Conservation (phyloP, 2,329 filamentous ascomycete genomes). For the Botrytis medusae region DNA sequence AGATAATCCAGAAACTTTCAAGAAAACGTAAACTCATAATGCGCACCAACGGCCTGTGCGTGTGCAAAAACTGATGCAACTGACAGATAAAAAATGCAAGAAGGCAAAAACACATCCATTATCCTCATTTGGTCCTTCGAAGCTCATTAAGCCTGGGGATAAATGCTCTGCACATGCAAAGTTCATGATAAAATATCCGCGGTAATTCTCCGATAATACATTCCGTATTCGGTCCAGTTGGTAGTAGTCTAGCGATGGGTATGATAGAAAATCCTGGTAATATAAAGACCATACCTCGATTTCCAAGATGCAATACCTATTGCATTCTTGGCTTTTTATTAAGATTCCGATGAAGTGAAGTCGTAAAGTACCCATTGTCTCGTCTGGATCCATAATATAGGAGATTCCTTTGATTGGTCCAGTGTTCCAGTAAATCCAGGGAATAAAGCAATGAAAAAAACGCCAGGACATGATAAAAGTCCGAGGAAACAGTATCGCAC, state of each 20-base stretch:
- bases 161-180: conserved; percentile 30
- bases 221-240: conserved; percentile 28
- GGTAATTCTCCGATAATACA: conserved; percentile 24
- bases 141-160: conserved; percentile 35
- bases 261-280: conserved; percentile 27
- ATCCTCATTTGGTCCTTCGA: conserved; percentile 29
- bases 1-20: conserved; percentile 27
- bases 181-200: conserved; percentile 30
- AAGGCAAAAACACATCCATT: conserved; percentile 28
- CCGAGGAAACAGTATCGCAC: conserved; percentile 24
- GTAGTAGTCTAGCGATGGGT: conserved; percentile 26
- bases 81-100: conserved; percentile 32
- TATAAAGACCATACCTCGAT: conserved; percentile 27
- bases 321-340: conserved; percentile 29
- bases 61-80: conserved; percentile 40
- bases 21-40: conserved; percentile 29
- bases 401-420: conserved; percentile 27
- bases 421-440: conserved; percentile 30
- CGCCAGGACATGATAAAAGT: conserved; percentile 35
- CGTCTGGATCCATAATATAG: conserved; percentile 32
- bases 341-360: conserved; percentile 29
- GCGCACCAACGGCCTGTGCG: conserved; percentile 37
- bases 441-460: conserved; percentile 33
- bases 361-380: conserved; percentile 28
- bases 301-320: conserved; percentile 28